phyloP scores from a whole-genome alignment of 2,329 filamentous ascomycete genomes.

The Massarina eburnea region DNA sequence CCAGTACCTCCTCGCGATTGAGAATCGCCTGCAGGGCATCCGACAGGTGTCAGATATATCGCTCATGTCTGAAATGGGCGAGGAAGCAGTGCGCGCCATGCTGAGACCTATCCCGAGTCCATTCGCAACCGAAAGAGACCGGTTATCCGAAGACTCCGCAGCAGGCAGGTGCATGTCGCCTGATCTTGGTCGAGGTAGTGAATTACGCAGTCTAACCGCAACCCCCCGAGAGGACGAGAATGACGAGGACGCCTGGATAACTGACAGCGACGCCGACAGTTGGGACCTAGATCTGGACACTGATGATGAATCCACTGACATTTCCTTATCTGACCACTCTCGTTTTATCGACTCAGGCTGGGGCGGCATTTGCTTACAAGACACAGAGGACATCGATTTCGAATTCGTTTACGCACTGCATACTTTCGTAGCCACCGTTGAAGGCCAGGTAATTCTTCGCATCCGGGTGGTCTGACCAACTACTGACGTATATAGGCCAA shows the following conservation, averaged over 20 bases:
- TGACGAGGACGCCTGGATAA: conserved; percentile 34
- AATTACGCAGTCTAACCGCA: no score
- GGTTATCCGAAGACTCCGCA: conserved; percentile 15
- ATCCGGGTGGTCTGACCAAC: no score
- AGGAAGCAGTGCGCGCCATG: conserved; percentile 41
- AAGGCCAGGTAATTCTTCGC: conserved; percentile 84
- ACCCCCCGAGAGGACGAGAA: no score
- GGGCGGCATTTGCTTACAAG: conserved; percentile 83
- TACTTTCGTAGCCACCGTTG: conserved; percentile 95
- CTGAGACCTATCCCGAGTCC: conserved; percentile 48
- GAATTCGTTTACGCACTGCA: conserved; percentile 98
- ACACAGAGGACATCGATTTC: conserved; percentile 98
- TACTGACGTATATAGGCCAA: not conserved
- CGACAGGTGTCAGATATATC: conserved; percentile 36
- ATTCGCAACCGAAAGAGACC: conserved; percentile 18
- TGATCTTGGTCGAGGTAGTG: no score
- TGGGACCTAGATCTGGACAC: conserved; percentile 37
- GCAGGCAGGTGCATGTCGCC: not conserved
- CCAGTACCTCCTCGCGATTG: conserved; percentile 18
- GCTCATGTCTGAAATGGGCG: conserved; percentile 33
- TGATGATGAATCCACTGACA: conserved; percentile 59
- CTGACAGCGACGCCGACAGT: conserved; percentile 43
- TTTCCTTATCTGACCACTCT: conserved; percentile 59
- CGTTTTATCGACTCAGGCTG: conserved; percentile 72
- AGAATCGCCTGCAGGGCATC: conserved; percentile 23